Evolutionary conservation across 148 eudicot species (phyloP).

Genomic region (Amaranthus hypochondriacus): DNA sequence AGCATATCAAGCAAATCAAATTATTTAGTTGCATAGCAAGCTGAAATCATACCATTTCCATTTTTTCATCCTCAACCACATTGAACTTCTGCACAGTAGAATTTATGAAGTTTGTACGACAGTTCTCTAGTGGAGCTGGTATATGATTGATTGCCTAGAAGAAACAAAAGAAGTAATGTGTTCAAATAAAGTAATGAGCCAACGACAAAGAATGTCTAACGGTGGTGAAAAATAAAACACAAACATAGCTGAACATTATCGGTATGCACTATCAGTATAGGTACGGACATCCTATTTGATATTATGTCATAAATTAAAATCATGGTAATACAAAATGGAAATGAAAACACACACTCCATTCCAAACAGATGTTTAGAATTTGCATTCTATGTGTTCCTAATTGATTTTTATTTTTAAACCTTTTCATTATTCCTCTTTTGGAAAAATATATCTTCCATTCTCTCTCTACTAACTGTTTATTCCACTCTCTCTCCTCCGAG

Average conservation of each 20-base stretch:
- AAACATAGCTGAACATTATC: not conserved
- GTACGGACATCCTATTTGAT: not conserved
- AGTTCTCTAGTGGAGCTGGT: slow-evolving; percentile 28
- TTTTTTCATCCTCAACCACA: slow-evolving; percentile 34
- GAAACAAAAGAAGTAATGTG: not conserved
- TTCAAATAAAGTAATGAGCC: slow-evolving; percentile 6
- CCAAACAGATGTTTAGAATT: too few relatives aligned
- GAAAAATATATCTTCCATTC: too few relatives aligned
- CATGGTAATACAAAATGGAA: too few relatives aligned
- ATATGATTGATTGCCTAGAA: slow-evolving; percentile 49
- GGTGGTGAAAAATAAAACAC: not conserved
- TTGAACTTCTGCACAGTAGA: slow-evolving; percentile 38
- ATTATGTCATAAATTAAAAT: not conserved
- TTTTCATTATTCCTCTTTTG: too few relatives aligned
- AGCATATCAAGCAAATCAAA: not conserved
- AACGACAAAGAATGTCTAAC: not conserved
- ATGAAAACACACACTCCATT: too few relatives aligned
- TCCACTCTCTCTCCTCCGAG: too few relatives aligned
- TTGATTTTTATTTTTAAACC: too few relatives aligned
- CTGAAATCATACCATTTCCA: slow-evolving; percentile 47
- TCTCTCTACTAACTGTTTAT: too few relatives aligned
- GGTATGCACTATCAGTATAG: not conserved
- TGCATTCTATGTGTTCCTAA: too few relatives aligned
- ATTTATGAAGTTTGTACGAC: slow-evolving; percentile 25
- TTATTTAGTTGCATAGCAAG: slow-evolving; percentile 6